A percentile compares a stretch with the other conserved stretches of the same genome.
phyloP scores from a whole-genome alignment of 129 eudicot species.

The Pseudognaphalium luteoalbum region DNA sequence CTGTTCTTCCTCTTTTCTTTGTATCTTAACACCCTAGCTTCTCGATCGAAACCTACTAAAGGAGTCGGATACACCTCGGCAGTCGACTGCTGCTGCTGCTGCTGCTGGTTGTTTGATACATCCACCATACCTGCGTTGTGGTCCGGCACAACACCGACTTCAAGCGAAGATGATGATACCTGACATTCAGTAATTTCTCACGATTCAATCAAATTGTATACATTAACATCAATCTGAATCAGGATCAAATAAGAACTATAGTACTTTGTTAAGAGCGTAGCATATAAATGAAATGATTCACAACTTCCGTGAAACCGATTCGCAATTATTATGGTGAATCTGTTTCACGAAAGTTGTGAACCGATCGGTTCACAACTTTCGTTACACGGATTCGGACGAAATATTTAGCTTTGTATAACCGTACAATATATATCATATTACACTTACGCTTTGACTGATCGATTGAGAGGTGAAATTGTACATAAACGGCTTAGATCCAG shows the following conservation, averaged over 20 bases:
- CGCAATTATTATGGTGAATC: neutral
- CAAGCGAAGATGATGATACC: constrained; percentile 85
- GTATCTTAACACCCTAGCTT: constrained; percentile 86
- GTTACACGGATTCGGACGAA: too few species aligned
- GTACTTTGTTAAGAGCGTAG: neutral
- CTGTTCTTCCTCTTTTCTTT: constrained; percentile 83
- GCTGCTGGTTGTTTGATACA: constrained; percentile 40
- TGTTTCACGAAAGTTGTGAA: neutral
- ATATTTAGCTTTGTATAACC: neutral
- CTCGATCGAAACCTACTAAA: constrained; percentile 57
- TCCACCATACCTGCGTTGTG: constrained; percentile 52
- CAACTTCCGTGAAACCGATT: neutral
- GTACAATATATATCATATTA: neutral
- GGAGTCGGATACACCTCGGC: constrained; percentile 48
- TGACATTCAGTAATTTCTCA: constrained; percentile 16
- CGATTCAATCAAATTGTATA: neutral
- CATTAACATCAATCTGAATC: neutral
- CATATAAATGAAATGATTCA: neutral
- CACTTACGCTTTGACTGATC: constrained; percentile 87
- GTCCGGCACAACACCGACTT: constrained; percentile 87
- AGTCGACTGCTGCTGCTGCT: constrained; percentile 27
- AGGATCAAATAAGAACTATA: neutral
- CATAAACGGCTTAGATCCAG: constrained; percentile 71
- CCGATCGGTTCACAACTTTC: too few species aligned
- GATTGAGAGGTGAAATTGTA: constrained; percentile 75